These are phyloP conservation scores for Leccinellum luteum DNA, from an alignment of 768 basidiomycete genomes.

Conservation along the genomic window DNA sequence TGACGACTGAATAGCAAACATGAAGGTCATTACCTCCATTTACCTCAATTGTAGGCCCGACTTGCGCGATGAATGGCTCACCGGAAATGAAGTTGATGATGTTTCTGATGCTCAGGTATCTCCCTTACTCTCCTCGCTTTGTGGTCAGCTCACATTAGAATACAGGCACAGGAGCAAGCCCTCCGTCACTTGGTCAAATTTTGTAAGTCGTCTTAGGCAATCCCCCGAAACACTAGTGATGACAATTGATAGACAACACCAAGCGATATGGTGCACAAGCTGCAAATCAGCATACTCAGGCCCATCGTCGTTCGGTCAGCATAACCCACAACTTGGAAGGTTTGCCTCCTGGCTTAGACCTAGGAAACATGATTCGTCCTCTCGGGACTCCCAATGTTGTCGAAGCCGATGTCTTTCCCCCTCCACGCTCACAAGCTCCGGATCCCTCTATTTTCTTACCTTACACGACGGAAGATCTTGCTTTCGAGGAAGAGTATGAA, in stretches of 20 bases:
- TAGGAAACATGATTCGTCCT: constrained; percentile 72
- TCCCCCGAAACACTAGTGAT: constrained; percentile 8
- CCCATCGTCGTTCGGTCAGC: constrained; percentile 79
- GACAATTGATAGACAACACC: constrained; percentile 66
- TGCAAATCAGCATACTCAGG: constrained; percentile 47
- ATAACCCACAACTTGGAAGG: constrained; percentile 82
- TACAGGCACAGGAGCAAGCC: constrained; percentile 91
- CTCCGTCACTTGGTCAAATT: constrained; percentile 92
- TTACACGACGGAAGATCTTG: constrained; percentile 90
- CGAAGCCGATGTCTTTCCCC: constrained; percentile 94
- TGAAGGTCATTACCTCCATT: constrained; percentile 99
- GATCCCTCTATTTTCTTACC: constrained; percentile 84
- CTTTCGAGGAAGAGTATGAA: constrained; percentile 96
- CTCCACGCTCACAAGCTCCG: constrained; percentile 80
- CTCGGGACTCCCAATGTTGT: constrained; percentile 72
- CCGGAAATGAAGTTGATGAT: constrained; percentile 88
- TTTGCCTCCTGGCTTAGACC: constrained; percentile 68
- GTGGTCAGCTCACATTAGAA: constrained; percentile 10
- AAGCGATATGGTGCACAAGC: constrained; percentile 77
- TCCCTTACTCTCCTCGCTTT: constrained; percentile 2
- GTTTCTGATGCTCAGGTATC: constrained; percentile 85
- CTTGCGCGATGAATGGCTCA: constrained; percentile 95
- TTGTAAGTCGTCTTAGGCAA: constrained; percentile 52
- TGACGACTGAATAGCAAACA: constrained; percentile 67
- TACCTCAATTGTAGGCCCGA: constrained; percentile 97